Conservation (phyloP, 1,284 basidiomycete species). For the Chalciporus sp. region DNA sequence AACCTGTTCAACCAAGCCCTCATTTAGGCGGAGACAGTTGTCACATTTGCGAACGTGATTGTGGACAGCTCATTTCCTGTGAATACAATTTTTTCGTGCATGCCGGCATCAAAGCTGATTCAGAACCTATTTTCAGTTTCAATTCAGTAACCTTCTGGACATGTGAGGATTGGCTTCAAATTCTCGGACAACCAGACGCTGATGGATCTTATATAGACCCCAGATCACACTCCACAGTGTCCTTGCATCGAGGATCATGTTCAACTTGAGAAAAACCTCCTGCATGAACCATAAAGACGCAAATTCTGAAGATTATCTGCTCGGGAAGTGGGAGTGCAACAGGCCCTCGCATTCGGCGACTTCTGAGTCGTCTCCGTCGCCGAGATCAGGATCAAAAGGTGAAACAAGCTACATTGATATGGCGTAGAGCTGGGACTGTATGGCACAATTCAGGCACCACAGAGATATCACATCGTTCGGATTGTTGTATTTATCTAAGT, state of each 20-base stretch:
- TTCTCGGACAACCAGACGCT: background rate
- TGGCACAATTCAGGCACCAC: background rate
- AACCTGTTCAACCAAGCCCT: background rate
- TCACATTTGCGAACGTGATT: slow-evolving; percentile 21
- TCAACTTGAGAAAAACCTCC: slow-evolving; percentile 12
- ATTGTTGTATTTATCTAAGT: too few species aligned
- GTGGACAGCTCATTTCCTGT: slow-evolving; percentile 19
- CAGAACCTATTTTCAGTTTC: background rate
- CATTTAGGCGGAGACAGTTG: slow-evolving; percentile 4
- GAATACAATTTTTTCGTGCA: background rate
- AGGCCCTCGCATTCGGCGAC: background rate
- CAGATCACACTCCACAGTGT: slow-evolving; percentile 15
- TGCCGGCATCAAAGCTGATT: background rate
- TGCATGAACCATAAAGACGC: background rate
- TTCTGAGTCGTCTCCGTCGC: background rate
- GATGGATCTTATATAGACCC: background rate
- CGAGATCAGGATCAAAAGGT: background rate
- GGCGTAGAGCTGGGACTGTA: background rate
- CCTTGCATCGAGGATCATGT: slow-evolving; percentile 19
- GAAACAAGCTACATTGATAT: background rate
- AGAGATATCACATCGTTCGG: background rate
- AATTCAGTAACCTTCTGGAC: slow-evolving; percentile 9
- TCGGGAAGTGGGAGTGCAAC: background rate
- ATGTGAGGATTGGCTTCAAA: background rate
- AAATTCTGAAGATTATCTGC: background rate